These are phyloP conservation scores for Secale cereale DNA, from an alignment of 176 grass and related monocot genomes.

Conservation along the genomic window DNA sequence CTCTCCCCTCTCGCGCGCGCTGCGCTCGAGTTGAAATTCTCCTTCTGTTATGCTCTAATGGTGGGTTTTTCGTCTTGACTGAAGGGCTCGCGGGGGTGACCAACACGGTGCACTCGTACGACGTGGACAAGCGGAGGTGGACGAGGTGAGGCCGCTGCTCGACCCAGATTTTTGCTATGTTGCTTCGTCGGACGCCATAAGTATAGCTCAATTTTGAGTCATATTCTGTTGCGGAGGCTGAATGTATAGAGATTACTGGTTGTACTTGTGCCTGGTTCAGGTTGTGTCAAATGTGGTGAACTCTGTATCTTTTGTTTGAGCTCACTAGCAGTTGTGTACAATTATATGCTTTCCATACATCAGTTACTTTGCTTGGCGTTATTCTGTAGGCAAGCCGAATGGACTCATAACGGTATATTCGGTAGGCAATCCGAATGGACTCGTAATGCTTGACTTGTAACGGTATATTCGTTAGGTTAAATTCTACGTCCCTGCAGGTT, in stretches of 20 bases:
- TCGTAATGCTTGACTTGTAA: no score
- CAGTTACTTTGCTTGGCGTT: background rate
- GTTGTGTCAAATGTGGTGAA: background rate
- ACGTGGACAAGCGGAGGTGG: constrained; percentile 73
- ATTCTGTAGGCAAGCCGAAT: background rate
- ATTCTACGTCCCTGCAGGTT: constrained; percentile 34
- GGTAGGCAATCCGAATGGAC: background rate
- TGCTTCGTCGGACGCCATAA: background rate
- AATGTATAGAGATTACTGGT: background rate
- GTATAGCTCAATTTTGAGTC: constrained; percentile 13
- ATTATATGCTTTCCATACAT: constrained; percentile 1
- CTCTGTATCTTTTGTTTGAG: constrained; percentile 7
- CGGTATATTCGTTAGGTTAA: background rate
- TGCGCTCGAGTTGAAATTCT: background rate
- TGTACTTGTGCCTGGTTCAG: background rate
- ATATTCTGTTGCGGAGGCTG: background rate
- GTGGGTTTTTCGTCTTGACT: background rate
- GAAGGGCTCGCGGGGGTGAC: constrained; percentile 94
- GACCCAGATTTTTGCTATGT: background rate
- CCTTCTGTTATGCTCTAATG: constrained; percentile 17
- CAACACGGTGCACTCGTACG: constrained; percentile 92
- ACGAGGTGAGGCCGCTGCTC: constrained; percentile 43
- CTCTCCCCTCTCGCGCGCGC: background rate
- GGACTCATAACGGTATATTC: background rate
- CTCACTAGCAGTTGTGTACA: background rate